These are phyloP conservation scores for Theileria annulata DNA, from an alignment of 169 alveolate species.

Conservation along the genomic window DNA sequence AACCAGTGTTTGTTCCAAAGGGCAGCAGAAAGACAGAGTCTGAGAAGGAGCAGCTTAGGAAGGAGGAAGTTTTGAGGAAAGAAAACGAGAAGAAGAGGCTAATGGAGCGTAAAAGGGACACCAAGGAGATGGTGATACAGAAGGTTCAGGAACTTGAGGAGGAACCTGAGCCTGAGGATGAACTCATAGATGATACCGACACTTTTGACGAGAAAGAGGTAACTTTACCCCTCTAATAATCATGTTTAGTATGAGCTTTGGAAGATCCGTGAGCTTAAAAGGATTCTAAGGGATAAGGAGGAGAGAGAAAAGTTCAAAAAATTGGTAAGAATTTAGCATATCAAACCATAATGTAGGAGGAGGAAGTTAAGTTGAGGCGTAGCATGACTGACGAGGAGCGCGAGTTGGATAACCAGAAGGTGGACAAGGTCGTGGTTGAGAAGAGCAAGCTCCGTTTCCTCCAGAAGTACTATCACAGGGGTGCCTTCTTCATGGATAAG, in stretches of 20 bases:
- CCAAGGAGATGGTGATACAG: constrained; percentile 55
- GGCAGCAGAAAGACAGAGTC: constrained; percentile 22
- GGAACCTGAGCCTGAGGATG: constrained; percentile 37
- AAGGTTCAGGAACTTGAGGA: constrained; percentile 34
- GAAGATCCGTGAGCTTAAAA: constrained; percentile 77
- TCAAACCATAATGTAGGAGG: constrained; percentile 59
- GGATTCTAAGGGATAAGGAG: constrained; percentile 73
- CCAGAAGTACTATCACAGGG: constrained; percentile 87
- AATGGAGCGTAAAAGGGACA: constrained; percentile 50
- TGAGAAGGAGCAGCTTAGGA: constrained; percentile 42
- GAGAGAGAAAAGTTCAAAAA: constrained; percentile 67
- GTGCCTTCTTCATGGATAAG: constrained; percentile 85
- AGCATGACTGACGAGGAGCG: constrained; percentile 77
- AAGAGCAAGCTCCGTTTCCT: constrained; percentile 73
- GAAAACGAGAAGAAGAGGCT: constrained; percentile 49
- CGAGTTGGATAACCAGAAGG: constrained; percentile 61
- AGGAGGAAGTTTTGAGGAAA: constrained; percentile 27
- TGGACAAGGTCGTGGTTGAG: constrained; percentile 70
- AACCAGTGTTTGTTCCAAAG: constrained; percentile 62
- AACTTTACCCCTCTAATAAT: not conserved
- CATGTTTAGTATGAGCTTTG: constrained; percentile 70
- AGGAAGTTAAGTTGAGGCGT: constrained; percentile 73
- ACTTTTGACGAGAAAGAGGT: constrained; percentile 56
- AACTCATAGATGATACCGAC: constrained; percentile 56
- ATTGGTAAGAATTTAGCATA: constrained; percentile 37